Conservation (phyloP, 768 basidiomycete species). For the Termitomyces titanicus region DNA sequence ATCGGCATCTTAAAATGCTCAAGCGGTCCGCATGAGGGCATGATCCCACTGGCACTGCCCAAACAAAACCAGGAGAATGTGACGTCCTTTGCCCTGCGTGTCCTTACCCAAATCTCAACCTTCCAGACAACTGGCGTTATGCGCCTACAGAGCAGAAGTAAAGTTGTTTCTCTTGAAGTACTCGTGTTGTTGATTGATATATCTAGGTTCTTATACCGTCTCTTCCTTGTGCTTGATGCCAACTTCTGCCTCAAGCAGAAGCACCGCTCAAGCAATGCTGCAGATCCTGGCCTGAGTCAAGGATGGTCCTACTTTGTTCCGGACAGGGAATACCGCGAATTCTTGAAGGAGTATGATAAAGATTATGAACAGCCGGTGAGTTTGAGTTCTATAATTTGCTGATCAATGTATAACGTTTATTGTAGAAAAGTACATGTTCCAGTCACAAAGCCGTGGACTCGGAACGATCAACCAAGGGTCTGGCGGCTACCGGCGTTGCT, state of each 20-base stretch:
- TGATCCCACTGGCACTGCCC: slow-evolving; percentile 14
- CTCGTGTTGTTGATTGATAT: not conserved
- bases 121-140: slow-evolving; percentile 22
- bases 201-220: slow-evolving; percentile 9
- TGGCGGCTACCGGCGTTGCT: slow-evolving; percentile 1
- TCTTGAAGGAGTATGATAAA: slow-evolving; percentile 9
- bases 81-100: slow-evolving; percentile 30
- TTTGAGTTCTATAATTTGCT: not conserved
- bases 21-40: slow-evolving; percentile 23
- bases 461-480: not conserved
- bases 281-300: slow-evolving; percentile 8
- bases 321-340: slow-evolving; percentile 8
- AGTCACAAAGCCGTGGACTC: slow-evolving; percentile 19
- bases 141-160: slow-evolving; percentile 12
- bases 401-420: not conserved
- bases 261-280: slow-evolving; percentile 1
- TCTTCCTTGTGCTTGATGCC: slow-evolving; percentile 12
- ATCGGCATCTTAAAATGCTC: slow-evolving; percentile 20
- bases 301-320: slow-evolving; percentile 16
- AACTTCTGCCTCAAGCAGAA: slow-evolving; percentile 12
- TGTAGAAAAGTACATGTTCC: slow-evolving; percentile 15
- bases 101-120: slow-evolving; percentile 27
- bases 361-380: too few relatives aligned
- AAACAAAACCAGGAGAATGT: slow-evolving; percentile 21
- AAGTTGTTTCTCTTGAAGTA: not conserved